Base-by-base conservation (phyloP, 83 land plant species). In the Thuja plicata region DNA sequence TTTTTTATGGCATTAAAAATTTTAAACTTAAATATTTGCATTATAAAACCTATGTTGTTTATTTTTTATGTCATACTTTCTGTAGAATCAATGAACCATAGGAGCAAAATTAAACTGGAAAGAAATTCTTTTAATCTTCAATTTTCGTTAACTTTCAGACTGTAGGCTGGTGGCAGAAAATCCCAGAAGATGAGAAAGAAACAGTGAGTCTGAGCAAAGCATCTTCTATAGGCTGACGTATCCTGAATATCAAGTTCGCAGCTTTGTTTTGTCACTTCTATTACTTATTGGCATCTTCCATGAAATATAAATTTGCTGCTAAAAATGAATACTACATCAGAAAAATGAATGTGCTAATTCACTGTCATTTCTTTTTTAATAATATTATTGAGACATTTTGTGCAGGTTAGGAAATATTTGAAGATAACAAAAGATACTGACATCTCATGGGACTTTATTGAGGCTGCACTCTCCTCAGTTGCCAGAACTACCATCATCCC, bases 141-240 rank as follows among this genome's bases (percentile, higher is more conserved):
- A 35, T 27, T 35, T 71, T 46, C 2, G 3, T 71, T 74, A 90
- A 77, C 35, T 90, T 91, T 16, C 91, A 97, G 99, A 84, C 86
- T 71, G 50, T 93, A 19, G 99, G 99, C 38, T 98, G 99, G 99
- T 98, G 99, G 99, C 91, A 93, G 57, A 95, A 40, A 41, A 79
- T 94, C 86, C 62, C 37, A 12, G 86, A 88, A 27, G 91, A 91
- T 41, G 99, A 98, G 90, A 95, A 97, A 73, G 87, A 89, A 83
- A 90, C 70, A 54, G 98, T 95, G 84, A 91, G 96, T 89, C 3
- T 62, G 15, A 35, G 37, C 13, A 30, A 43, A 38, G 9, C 71
- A 86, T 12, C 3, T 38, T 86, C 10, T 21, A 50, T 34, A 50
- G 46, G 83, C 52, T 88, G 82, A 45, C 21, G 55, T 60, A 54